phyloP scores from a whole-genome alignment of 768 basidiomycete species.

The Lactarius hengduanensis region DNA sequence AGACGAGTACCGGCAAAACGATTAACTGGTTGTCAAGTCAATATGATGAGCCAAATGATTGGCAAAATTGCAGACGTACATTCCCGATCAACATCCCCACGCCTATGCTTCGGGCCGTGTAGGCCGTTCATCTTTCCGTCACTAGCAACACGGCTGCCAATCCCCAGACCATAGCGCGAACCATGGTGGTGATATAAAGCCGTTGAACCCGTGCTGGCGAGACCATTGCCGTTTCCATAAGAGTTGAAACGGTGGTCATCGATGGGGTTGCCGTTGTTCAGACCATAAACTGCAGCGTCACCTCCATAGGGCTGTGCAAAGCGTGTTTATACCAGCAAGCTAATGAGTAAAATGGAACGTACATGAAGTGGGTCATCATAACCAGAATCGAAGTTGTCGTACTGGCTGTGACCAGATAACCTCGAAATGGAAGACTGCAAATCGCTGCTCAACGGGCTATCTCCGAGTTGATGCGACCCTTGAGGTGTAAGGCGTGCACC shows the following conservation, averaged over 20 bases:
- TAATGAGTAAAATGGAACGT: constrained; percentile 28
- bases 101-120: constrained; percentile 92
- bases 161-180: constrained; percentile 69
- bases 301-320: constrained; percentile 51
- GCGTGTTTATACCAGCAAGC: constrained; percentile 12
- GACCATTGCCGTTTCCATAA: constrained; percentile 43
- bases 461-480: constrained; percentile 45
- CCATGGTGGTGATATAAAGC: constrained; percentile 76
- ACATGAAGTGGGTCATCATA: constrained; percentile 60
- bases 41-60: constrained; percentile 19
- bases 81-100: constrained; percentile 89
- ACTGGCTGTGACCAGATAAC: constrained; percentile 54
- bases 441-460: constrained; percentile 53
- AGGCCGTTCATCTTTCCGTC: constrained; percentile 85
- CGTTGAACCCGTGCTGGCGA: constrained; percentile 55
- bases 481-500: constrained; percentile 61
- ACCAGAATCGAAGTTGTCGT: constrained; percentile 55
- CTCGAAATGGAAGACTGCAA: constrained; percentile 74
- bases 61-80: constrained; percentile 42
- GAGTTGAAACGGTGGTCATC: constrained; percentile 55
- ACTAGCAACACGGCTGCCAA: constrained; percentile 52
- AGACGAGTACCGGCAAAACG: constrained; percentile 94
- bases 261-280: constrained; percentile 36
- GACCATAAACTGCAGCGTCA: constrained; percentile 48
- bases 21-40: constrained; percentile 60